Evolutionary conservation across 163 green algal genomes (phyloP).

Genomic region (Smithsoniella earleae): DNA sequence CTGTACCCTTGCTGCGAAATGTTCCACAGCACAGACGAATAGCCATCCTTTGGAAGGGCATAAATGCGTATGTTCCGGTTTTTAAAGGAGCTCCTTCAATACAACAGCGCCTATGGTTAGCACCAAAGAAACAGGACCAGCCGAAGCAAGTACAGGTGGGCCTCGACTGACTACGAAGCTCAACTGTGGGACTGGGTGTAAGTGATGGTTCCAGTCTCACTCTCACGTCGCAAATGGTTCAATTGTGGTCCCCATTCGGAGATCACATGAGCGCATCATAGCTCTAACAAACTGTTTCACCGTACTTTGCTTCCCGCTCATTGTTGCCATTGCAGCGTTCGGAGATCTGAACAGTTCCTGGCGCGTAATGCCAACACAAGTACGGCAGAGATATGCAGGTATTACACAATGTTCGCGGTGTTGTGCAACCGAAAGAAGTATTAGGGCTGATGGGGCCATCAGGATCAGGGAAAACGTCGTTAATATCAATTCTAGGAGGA

Average conservation of each 20-base stretch:
- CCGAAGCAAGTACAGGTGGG: conserved; percentile 17
- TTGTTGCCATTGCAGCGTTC: neutral
- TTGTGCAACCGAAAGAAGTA: conserved; percentile 58
- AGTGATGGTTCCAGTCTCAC: neutral
- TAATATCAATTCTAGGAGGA: conserved; percentile 68
- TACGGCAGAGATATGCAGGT: conserved; percentile 47
- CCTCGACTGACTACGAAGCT: no score
- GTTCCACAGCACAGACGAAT: conserved; percentile 6
- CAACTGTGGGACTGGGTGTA: neutral
- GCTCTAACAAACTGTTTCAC: neutral
- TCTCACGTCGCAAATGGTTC: no score
- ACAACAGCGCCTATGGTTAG: neutral
- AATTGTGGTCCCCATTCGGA: neutral
- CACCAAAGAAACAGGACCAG: neutral
- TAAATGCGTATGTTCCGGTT: conserved; percentile 26
- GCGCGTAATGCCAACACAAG: neutral
- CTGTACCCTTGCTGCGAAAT: neutral
- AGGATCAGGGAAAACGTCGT: conserved; percentile 74
- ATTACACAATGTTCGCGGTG: conserved; percentile 47
- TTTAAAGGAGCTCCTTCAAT: neutral
- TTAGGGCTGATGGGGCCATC: conserved; percentile 72
- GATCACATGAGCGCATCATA: neutral
- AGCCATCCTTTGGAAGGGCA: conserved; percentile 25
- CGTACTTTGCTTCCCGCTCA: neutral
- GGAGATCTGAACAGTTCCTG: neutral